Base-by-base conservation (phyloP, 371 early-diverging fungal genomes). In the Phascolomyces articulosus region DNA sequence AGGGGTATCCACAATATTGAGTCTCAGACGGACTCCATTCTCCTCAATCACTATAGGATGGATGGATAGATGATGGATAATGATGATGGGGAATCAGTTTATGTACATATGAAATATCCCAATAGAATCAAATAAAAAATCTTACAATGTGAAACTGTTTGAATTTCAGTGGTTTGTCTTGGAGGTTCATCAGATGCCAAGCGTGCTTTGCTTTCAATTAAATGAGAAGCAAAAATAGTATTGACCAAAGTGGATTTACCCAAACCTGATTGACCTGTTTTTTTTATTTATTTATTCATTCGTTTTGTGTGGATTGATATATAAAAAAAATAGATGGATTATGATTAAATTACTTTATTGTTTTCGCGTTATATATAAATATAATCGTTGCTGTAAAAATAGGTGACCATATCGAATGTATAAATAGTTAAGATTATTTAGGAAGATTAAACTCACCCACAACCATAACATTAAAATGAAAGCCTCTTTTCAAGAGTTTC, bases 181-280 rank as follows among this genome's bases (percentile, higher is more conserved):
- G 86, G 84, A 55, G 90, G 85, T 70, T 93, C 93, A 70, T 87
- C 86, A 61, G 90, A 86, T 61, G 78, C 80, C 58, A 85, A 82
- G 65, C 93, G 90, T 49, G 90, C 94, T 82, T 93, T 91, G 69
- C 87, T 88, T 73, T 95, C 93, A 67, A 93, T 88, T 67, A 95
- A 82, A 62, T 95, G 94, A 27, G 91, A 86, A 44, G 94, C 88
- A 77, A 94, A 94, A 64, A 93, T 85, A 65, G 99, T 97, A 87
- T 98, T 98, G 73, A 99, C 90, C 62, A 99, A 86, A 31, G 99
- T 99, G 13, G 98, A 95, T 81, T 99, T 97, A 66, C 99, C 99
- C 64, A 99, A 85, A 24, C 99, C 99, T 62, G 96, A 92, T 89
- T 98, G 96, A 63, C 98, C 96, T 90, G 65, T 62, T 29, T n/a